phyloP scores from a whole-genome alignment of 306 rosid genomes.

The Lathyrus aphaca region DNA sequence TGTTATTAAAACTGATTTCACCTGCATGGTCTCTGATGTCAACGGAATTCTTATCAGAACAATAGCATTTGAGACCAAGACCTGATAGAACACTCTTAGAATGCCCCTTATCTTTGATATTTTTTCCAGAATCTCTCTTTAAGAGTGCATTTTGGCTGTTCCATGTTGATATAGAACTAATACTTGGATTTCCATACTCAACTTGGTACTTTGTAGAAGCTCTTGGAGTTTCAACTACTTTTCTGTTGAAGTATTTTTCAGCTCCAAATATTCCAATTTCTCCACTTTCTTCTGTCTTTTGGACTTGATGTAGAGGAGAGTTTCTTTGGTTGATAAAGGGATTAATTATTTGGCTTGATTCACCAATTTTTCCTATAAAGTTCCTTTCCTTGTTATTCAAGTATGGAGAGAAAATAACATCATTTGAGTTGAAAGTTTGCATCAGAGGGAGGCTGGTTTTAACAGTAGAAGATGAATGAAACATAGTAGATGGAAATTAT shows the following conservation, averaged over 20 bases:
- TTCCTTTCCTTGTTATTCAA: constrained; percentile 39
- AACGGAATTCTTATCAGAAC: constrained; percentile 70
- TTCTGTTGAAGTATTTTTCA: constrained; percentile 85
- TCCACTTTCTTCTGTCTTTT: constrained; percentile 47
- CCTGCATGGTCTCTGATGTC: constrained; percentile 44
- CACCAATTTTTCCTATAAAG: constrained; percentile 36
- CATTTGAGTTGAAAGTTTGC: constrained; percentile 43
- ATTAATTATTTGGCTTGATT: constrained; percentile 37
- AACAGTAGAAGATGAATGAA: constrained; percentile 45
- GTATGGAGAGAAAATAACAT: constrained; percentile 52
- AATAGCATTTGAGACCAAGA: constrained; percentile 65
- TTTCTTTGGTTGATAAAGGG: constrained; percentile 27
- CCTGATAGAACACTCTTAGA: constrained; percentile 56
- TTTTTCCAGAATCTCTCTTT: constrained; percentile 32
- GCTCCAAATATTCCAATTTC: constrained; percentile 88
- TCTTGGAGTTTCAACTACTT: constrained; percentile 47
- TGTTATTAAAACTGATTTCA: constrained; percentile 56
- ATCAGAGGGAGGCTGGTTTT: constrained; percentile 40
- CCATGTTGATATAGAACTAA: constrained; percentile 69
- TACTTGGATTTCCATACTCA: constrained; percentile 66
- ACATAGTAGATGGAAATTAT: constrained; percentile 41
- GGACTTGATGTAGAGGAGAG: constrained; percentile 1
- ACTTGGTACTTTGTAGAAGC: constrained; percentile 39
- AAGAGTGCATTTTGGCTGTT: constrained; percentile 74
- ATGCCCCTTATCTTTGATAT: constrained; percentile 36